Evolutionary conservation across 2,329 filamentous ascomycete genomes (phyloP), one percentile per base, ranked within the genome.

Genomic region (Monosporascus sp.): DNA sequence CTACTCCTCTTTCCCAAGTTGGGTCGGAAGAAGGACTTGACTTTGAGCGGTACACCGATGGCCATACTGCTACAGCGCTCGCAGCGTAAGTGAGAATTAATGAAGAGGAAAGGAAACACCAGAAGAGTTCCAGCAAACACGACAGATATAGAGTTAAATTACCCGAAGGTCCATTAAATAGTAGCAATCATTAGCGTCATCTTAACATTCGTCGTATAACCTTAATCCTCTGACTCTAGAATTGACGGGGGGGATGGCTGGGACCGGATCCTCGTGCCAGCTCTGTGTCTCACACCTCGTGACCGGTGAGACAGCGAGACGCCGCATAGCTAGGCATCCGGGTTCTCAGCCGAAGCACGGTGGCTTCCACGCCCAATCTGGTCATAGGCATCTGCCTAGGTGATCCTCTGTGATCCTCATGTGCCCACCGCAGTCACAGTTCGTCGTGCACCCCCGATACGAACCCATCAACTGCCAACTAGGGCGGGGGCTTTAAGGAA

Each of bases 1-100:
- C 53, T 58, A 50, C 49, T 61, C 37, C 55, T 61, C 53, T 58
- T 65, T 24, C 51, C 51, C 18, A 59, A 50, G 47, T 55, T 56
- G 20, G 49, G 57, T 18, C 54, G 61, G 49, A 65, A 54, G 51
- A 63, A 62, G 18, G 61, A 58, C 47, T 47, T 63, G n/a, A 65
- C 50, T 37, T 59, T 60, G 6, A 55, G 60, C 25, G 58, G 37
- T 18, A 64, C 54, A 9, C 52, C 47, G 37, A 62, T 47, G 43
- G 60, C 56, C 64, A 66, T 66, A 14, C 55, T 56, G 47, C 9
- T 7, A n/a, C 22, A 35, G 5, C 2, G 24, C 20, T 45, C 24
- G 17, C 20, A 11, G 39, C 20, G 14, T 31, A 15, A 18, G 22
- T 5, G 5, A 24, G 15, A 25, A 25, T 11, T 45, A 45, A n/a